Percentiles rank a stretch among this genome's conserved stretches.
phyloP scores from a whole-genome alignment of 2,329 filamentous ascomycete genomes.

The Tolypocladium cylindrosporum region DNA sequence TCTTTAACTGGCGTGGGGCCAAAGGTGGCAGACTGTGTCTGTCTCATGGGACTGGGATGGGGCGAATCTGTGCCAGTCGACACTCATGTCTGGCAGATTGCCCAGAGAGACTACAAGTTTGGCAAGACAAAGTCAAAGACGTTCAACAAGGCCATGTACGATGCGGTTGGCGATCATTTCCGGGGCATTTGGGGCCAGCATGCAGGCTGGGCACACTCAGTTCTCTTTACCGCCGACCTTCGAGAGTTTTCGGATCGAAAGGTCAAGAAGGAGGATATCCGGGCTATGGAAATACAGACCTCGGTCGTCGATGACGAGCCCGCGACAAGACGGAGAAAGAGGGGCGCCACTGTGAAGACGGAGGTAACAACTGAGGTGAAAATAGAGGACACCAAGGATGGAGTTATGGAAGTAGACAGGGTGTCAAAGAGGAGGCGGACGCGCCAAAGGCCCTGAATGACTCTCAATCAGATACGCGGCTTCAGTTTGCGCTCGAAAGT shows the following conservation, averaged over 20 bases:
- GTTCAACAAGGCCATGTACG: constrained; percentile 79
- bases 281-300: neutral
- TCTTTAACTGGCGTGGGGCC: constrained; percentile 81
- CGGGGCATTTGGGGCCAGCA: constrained; percentile 82
- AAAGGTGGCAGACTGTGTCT: constrained; percentile 95
- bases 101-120: constrained; percentile 90
- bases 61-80: constrained; percentile 91
- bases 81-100: constrained; percentile 98
- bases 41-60: constrained; percentile 93
- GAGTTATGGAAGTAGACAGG: constrained; percentile 11
- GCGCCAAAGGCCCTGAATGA: constrained; percentile 3
- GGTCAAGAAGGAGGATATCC: constrained; percentile 7
- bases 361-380: constrained; percentile 9
- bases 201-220: constrained; percentile 95
- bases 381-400: constrained; percentile 11
- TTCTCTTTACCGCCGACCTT: constrained; percentile 89
- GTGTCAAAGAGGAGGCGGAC: constrained; percentile 19
- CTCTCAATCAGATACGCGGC: neutral
- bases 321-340: constrained; percentile 18
- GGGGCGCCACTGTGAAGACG: constrained; percentile 9
- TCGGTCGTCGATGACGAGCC: constrained; percentile 10
- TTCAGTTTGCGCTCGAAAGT: too few species aligned
- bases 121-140: constrained; percentile 76
- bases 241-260: constrained; percentile 67
- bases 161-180: constrained; percentile 85